Percentiles rank a stretch among this genome's conserved stretches.
phyloP scores from a whole-genome alignment of 257 asterid species.

The Echites panduratus region DNA sequence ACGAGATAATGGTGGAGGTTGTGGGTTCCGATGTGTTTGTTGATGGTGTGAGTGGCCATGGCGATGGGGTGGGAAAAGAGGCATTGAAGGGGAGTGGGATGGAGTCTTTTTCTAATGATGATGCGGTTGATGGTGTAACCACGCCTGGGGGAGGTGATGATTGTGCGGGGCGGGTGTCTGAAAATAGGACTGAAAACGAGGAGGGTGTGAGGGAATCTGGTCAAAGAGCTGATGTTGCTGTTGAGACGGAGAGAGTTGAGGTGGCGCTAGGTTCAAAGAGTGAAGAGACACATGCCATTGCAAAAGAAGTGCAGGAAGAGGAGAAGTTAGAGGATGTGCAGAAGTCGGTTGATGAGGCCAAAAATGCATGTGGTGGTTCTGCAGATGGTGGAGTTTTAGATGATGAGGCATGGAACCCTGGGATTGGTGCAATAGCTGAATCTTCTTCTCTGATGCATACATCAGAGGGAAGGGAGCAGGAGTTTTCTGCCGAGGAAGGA shows the following conservation, averaged over 20 bases:
- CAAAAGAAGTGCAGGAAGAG: conserved; percentile 24
- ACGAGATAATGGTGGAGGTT: conserved; percentile 75
- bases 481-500: conserved; percentile 17
- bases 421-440: conserved; percentile 24
- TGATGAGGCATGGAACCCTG: conserved; percentile 38
- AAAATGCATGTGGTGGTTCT: conserved; percentile 17
- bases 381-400: conserved; percentile 23
- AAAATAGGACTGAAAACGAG: conserved; percentile 24
- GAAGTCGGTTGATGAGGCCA: conserved; percentile 22
- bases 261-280: neutral
- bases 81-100: conserved; percentile 9
- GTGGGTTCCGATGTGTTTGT: conserved; percentile 81
- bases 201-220: conserved; percentile 20
- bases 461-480: conserved; percentile 7
- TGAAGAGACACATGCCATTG: conserved; percentile 18
- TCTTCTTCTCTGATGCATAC: conserved; percentile 18
- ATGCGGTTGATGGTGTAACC: conserved; percentile 14
- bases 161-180: conserved; percentile 21
- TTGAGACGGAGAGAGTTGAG: conserved; percentile 15
- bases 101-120: conserved; percentile 8
- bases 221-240: conserved; percentile 20
- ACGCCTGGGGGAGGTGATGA: conserved; percentile 28
- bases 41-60: conserved; percentile 54
- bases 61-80: conserved; percentile 25
- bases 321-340: conserved; percentile 9